A percentile compares a stretch with the other conserved stretches of the same genome.
phyloP scores from a whole-genome alignment of 2,329 filamentous ascomycete species.

The Aschersonia sp. region DNA sequence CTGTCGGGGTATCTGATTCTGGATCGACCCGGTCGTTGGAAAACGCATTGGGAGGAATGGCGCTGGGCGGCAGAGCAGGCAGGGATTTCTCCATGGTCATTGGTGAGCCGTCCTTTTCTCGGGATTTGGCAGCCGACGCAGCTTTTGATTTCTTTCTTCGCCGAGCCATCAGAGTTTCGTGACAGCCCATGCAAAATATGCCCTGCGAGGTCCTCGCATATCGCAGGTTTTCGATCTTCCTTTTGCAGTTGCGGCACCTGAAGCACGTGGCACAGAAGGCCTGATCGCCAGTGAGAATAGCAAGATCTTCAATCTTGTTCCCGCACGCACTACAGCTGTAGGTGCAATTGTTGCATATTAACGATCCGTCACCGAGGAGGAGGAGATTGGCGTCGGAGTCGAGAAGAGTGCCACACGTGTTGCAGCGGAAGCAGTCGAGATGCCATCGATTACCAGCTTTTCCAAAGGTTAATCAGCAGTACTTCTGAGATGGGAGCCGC shows the following conservation, averaged over 20 bases:
- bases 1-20: constrained; percentile 53
- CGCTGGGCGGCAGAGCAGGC: constrained; percentile 74
- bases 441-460: constrained; percentile 94
- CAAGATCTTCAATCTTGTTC: constrained; percentile 96
- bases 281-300: constrained; percentile 93
- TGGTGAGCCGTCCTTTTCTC: constrained; percentile 48
- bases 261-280: constrained; percentile 97
- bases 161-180: constrained; percentile 90
- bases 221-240: constrained; percentile 94
- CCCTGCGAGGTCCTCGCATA: constrained; percentile 96
- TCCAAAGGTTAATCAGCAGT: too few relatives aligned
- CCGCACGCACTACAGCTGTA: constrained; percentile 95
- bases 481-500: too few relatives aligned
- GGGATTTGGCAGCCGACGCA: constrained; percentile 39
- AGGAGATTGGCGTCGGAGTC: constrained; percentile 97
- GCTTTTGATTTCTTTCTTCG: constrained; percentile 75
- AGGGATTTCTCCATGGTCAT: constrained; percentile 81
- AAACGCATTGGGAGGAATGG: constrained; percentile 47
- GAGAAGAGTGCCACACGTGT: constrained; percentile 86
- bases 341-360: constrained; percentile 98
- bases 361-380: constrained; percentile 88
- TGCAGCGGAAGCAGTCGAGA: constrained; percentile 96
- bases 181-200: constrained; percentile 98
- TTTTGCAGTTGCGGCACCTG: constrained; percentile 93
- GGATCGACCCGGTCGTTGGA: constrained; percentile 43